phyloP scores from a whole-genome alignment of 2,329 filamentous ascomycete species.

The Fusarium sp. region DNA sequence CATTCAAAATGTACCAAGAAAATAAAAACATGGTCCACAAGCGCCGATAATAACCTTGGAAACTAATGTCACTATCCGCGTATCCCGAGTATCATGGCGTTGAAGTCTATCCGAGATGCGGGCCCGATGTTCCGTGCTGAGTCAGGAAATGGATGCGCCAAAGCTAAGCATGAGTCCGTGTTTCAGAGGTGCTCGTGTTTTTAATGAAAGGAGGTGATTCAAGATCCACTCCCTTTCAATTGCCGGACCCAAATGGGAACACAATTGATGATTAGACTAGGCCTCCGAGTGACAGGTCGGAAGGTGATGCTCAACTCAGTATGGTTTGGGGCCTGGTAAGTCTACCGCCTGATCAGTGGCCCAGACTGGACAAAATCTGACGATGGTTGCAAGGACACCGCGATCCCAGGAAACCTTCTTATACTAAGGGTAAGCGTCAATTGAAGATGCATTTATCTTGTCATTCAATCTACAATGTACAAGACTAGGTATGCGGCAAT shows the following conservation, averaged over 20 bases:
- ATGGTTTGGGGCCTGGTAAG: not conserved
- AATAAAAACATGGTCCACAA: not conserved
- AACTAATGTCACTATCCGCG: not conserved
- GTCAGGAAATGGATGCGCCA: not conserved
- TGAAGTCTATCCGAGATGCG: not conserved
- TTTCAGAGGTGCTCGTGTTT: constrained; percentile 2
- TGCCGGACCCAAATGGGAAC: not conserved
- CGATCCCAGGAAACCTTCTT: not conserved
- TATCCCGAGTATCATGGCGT: not conserved
- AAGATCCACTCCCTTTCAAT: not conserved
- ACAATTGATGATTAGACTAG: not conserved
- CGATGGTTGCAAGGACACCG: not conserved
- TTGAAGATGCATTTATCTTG: not conserved
- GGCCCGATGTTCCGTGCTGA: not conserved
- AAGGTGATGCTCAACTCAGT: not conserved
- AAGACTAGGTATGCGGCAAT: not conserved
- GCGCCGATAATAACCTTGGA: not conserved
- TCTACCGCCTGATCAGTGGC: not conserved
- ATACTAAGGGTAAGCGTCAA: not conserved
- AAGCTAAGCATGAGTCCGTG: not conserved
- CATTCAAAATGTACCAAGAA: not conserved
- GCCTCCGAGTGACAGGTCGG: not conserved
- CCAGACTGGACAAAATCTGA: not conserved
- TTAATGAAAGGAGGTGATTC: not conserved
- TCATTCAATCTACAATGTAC: not conserved